Evolutionary conservation across 2,329 filamentous ascomycete genomes (phyloP).

Genomic region (Stemphylium vesicarium): DNA sequence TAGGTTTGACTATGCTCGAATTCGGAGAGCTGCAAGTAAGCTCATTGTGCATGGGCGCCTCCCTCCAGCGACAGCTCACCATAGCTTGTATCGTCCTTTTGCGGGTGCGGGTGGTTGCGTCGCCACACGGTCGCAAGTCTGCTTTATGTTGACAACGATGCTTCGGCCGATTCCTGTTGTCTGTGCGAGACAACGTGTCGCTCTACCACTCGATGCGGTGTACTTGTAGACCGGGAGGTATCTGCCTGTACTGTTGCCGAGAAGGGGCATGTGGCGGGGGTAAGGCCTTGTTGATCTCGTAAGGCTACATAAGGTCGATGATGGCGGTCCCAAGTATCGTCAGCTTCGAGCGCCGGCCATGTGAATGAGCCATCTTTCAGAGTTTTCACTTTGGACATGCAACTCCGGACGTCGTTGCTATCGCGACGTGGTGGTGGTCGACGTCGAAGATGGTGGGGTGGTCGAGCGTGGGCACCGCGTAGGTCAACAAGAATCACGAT

Average conservation of each 20-base stretch:
- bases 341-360: not conserved
- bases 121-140: not conserved
- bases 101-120: not conserved
- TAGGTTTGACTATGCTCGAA: too few species aligned
- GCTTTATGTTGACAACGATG: not conserved
- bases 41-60: too few species aligned
- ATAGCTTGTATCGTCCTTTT: too few species aligned
- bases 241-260: not conserved
- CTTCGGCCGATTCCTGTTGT: not conserved
- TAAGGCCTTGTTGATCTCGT: too few species aligned
- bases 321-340: not conserved
- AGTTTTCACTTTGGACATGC: not conserved
- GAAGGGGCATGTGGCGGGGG: not conserved
- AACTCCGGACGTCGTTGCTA: not conserved
- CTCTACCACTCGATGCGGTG: not conserved
- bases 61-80: too few species aligned
- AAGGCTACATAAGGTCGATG: too few species aligned
- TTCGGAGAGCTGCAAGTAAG: too few species aligned
- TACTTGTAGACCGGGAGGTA: not conserved
- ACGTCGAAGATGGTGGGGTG: not conserved
- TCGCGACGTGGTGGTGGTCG: not conserved
- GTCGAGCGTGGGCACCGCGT: not conserved
- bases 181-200: not conserved
- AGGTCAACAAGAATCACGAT: constrained; percentile 5
- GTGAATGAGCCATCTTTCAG: not conserved